These are phyloP conservation scores for Pestalotiopsis sp. DNA, from an alignment of 2,329 filamentous ascomycete species.

Conservation along the genomic window DNA sequence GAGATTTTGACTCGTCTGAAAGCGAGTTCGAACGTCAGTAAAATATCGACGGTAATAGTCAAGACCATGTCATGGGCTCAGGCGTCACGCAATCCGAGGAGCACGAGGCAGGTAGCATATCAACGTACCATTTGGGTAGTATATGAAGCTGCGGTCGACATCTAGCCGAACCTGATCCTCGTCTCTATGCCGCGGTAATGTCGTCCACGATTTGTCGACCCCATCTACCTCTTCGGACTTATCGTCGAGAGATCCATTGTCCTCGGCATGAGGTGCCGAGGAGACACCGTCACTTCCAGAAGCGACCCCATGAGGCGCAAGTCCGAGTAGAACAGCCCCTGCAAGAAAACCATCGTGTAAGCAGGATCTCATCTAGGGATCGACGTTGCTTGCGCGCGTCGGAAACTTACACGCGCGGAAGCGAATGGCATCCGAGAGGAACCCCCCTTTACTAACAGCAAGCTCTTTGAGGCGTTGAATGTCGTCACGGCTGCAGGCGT, in stretches of 20 bases:
- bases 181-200: constrained; percentile 77
- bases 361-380: neutral
- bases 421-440: constrained; percentile 69
- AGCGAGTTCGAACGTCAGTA: neutral
- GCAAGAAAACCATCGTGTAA: constrained; percentile 5
- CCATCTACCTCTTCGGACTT: neutral
- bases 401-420: constrained; percentile 72
- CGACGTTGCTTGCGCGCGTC: neutral
- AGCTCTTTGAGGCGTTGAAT: constrained; percentile 56
- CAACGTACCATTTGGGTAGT: constrained; percentile 79
- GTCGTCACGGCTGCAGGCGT: constrained; percentile 62
- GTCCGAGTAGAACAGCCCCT: constrained; percentile 67
- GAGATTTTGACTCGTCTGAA: constrained; percentile 68
- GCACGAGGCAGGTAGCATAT: too few species aligned
- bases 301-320: constrained; percentile 20
- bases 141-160: constrained; percentile 94
- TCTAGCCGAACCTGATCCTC: constrained; percentile 92
- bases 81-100: too few species aligned
- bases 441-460: constrained; percentile 66
- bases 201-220: constrained; percentile 47
- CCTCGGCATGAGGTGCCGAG: constrained; percentile 27
- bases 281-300: neutral
- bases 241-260: neutral
- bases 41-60: neutral
- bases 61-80: too few species aligned